These are phyloP conservation scores for Xerocomellus amylosporus DNA, from an alignment of 768 basidiomycete genomes.

Conservation along the genomic window DNA sequence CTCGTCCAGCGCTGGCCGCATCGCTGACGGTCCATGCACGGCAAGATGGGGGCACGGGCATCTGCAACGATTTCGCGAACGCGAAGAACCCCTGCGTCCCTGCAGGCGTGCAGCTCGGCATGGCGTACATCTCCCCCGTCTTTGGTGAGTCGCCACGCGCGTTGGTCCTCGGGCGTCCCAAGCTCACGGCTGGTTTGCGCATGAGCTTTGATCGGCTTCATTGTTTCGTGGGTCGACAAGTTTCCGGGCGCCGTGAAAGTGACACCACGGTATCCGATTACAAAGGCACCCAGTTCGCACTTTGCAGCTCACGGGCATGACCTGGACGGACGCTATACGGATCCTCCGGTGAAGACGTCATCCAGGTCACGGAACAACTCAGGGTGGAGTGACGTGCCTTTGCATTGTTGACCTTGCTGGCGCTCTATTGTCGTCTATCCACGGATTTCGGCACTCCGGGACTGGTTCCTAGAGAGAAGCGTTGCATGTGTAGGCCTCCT, in stretches of 20 bases:
- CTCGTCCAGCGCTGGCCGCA: constrained; percentile 14
- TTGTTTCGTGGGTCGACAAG: constrained; percentile 30
- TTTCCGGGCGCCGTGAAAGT: constrained; percentile 25
- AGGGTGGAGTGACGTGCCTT: constrained; percentile 25
- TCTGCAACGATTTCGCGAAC: constrained; percentile 32
- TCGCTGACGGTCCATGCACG: constrained; percentile 30
- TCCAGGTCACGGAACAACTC: constrained; percentile 13
- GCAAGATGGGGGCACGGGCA: constrained; percentile 10
- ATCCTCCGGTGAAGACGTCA: constrained; percentile 4
- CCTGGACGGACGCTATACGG: constrained; percentile 21
- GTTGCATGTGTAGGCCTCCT: not conserved
- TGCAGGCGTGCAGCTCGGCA: constrained; percentile 23
- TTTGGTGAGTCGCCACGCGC: constrained; percentile 22
- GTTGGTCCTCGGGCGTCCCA: not conserved
- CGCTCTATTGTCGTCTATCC: not conserved
- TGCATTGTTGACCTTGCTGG: constrained; percentile 5
- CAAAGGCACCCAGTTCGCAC: constrained; percentile 33
- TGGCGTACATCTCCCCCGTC: constrained; percentile 31
- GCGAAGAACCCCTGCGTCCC: constrained; percentile 18
- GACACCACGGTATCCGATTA: constrained; percentile 23
- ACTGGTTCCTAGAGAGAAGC: constrained; percentile 15
- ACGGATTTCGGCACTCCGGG: not conserved
- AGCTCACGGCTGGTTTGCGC: not conserved
- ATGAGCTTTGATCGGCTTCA: constrained; percentile 21
- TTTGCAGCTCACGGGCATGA: constrained; percentile 23